Percentiles rank a stretch among this genome's conserved stretches.
These are phyloP conservation scores for Castanea sativa DNA, from an alignment of 306 rosid species.

Conservation along the genomic window DNA sequence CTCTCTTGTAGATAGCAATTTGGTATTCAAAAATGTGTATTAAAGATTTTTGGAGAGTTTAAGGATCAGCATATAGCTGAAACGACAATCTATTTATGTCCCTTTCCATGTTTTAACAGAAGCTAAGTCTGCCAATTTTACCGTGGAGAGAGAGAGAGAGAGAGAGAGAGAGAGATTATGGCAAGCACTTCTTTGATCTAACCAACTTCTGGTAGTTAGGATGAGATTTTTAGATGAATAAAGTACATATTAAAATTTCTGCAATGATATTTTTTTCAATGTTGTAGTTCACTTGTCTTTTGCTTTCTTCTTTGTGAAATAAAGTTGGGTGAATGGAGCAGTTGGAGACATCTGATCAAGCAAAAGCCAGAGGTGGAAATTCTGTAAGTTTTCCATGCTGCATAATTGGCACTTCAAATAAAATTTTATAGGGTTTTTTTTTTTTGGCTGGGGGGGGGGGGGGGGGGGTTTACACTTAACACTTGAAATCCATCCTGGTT, in stretches of 20 bases:
- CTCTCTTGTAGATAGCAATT: background rate
- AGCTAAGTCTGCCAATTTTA: background rate
- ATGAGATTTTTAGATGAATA: background rate
- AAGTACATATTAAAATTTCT: slow-evolving; percentile 5
- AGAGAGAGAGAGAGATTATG: background rate
- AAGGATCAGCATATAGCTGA: background rate
- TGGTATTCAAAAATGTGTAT: background rate
- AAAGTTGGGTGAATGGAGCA: slow-evolving; percentile 97
- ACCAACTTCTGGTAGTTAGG: background rate
- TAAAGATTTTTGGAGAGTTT: background rate
- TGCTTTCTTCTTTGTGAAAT: slow-evolving; percentile 43
- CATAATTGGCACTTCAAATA: slow-evolving; percentile 7
- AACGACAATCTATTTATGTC: background rate
- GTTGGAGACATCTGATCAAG: slow-evolving; percentile 79
- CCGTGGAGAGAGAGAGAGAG: background rate
- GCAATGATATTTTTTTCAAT: slow-evolving; percentile 4
- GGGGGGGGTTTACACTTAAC: background rate
- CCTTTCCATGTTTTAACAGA: background rate
- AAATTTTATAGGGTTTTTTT: background rate
- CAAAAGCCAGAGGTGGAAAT: slow-evolving; percentile 73
- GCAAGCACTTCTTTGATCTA: background rate
- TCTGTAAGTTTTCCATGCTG: slow-evolving; percentile 60
- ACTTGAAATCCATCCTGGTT: background rate
- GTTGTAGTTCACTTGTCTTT: slow-evolving; percentile 16
- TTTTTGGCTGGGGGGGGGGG: too few species aligned